Base-by-base conservation (phyloP, 169 alveolate species). In the Plasmodium inui region DNA sequence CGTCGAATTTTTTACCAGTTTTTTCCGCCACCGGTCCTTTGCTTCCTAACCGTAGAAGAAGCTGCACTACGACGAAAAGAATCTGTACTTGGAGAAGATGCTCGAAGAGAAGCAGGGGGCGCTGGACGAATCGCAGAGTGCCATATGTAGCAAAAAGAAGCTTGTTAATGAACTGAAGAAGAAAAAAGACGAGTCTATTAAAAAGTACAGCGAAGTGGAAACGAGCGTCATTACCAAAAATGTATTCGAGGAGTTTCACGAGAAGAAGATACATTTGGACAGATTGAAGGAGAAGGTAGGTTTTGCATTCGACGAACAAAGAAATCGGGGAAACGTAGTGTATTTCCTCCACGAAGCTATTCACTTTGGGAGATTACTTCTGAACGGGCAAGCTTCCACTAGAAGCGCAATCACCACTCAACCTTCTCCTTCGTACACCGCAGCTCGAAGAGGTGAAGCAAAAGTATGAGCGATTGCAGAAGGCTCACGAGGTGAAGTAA, bases 151-250 rank as follows among this genome's bases (percentile, higher is more conserved):
- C 17, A 88, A 88, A 78, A 88, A 88, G 9, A 55, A 34, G 0
- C 30, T 88, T 6, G n/a, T 88, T 32, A 78, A 57, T 28, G 88
- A 88, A 39, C 70, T 88, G 81, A 88, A 88, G 44, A 79, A 46
- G 32, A 88, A 88, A 88, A 88, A 88, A 41, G 94, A 88, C 1
- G 94, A 88, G 17, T 88, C 94, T 2, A 41, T 88, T 46, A 88
- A 79, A 50, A 88, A 67, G 55, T 78, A 39, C 71, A 78, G 82
- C 7, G 83, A 78, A 55, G 82, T 57, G 6, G 94, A 88, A 72
- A 88, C 50, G 28, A 19, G 32, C 17, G 32, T 41, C 22, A 34
- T 72, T 57, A 78, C 94, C 26, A 88, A 78, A 79, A 79, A 79
- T 39, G 94, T 88, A 17, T 76, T 22, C 17, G 88, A 88, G 1